Evolutionary conservation across 2,329 filamentous ascomycete species (phyloP), one percentile per base, ranked within the genome.

Genomic region (Plenodomus lindquistii): DNA sequence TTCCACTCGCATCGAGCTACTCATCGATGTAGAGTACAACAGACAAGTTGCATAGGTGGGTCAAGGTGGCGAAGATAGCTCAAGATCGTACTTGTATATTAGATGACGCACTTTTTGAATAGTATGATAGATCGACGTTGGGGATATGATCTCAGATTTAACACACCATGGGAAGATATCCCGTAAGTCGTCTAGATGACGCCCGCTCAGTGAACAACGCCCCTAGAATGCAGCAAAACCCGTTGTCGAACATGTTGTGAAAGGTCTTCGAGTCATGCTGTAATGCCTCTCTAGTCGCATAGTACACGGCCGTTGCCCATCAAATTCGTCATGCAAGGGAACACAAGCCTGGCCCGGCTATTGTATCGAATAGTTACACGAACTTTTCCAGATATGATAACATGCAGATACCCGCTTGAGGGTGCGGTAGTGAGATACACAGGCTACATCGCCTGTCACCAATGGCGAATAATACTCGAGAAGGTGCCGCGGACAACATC

Each of bases 381-480:
- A 53, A 54, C 47, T 56, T 56, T 58, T 58, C 39, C 44, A 22
- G 27, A 43, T 19, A 21, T 38, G 36, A 35, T 50, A 46, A 48
- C 40, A 27, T 31, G 22, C 38, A 36, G 19, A 42, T 42, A 29
- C 24, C 24, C 10, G 39, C 34, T 42, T 24, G 35, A 13, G 4
- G 27, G 27, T 13, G 11, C 11, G 27, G 11, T 31, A 4, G 11
- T 31, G 27, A 31, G 11, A 31, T 4, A 31, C 27, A 31, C 27
- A 31, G 27, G 27, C 27, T 31, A 31, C 27, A 11, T 8, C 11
- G 27, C 27, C 27, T 4, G 27, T 39, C 31, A 21, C 50, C 59
- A 47, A 63, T 62, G 55, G 50, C 52, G 50, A 47, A 59, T 59
- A 54, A 31, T 31, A 31, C 11, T 31, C 15, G 27, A 15, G 15